Evolutionary conservation across 371 early-diverging fungal species (phyloP), one percentile per base, ranked within the genome.

Genomic region (Haplosporangium sp.): DNA sequence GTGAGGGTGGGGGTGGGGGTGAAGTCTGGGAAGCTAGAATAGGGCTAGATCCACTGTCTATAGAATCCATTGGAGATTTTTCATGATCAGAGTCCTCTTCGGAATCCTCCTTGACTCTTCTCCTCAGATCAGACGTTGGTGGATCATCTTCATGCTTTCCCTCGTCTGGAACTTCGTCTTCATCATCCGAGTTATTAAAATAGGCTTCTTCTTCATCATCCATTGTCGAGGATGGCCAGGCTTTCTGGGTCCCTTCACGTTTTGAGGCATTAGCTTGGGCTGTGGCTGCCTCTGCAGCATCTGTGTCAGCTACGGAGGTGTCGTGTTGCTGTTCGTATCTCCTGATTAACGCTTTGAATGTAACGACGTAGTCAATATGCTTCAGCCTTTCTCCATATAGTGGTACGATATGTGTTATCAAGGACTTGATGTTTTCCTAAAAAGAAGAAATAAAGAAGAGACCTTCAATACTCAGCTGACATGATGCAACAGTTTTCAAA

Each of bases 181-280:
- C 90, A 20, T 92, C 95, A 45, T 94, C 93, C 0, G 88, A 85
- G 4, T 87, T 84, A 76, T 94, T 92, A 74, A 96, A 94, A 71
- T 96, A 97, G 4, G 93, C 94, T 61, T 96, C 96, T 68, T 97
- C 96, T 34, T 88, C 90, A 20, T 91, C 88, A 71, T 95, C 94
- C 13, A 91, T 82, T 13, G 87, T 86, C 5, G 86, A 77, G 11
- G 88, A 86, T 10, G 82, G 69, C 91, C 92, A 90, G n/a, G 88
- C 92, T 56, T 88, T 90, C 52, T 74, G 68, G n/a, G 57, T 59
- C 3, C 63, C 62, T 35, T 44, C 65, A 3, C 70, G 74, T 40
- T 67, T 77, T 50, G 48, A 56, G 34, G 72, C 73, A 39, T 70
- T 71, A 1, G 69, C 65, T 37, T 76, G 81, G 61, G 63, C 70